Evolutionary conservation across 2,329 filamentous ascomycete genomes (phyloP).

Genomic region (Elsinoe ampelina): DNA sequence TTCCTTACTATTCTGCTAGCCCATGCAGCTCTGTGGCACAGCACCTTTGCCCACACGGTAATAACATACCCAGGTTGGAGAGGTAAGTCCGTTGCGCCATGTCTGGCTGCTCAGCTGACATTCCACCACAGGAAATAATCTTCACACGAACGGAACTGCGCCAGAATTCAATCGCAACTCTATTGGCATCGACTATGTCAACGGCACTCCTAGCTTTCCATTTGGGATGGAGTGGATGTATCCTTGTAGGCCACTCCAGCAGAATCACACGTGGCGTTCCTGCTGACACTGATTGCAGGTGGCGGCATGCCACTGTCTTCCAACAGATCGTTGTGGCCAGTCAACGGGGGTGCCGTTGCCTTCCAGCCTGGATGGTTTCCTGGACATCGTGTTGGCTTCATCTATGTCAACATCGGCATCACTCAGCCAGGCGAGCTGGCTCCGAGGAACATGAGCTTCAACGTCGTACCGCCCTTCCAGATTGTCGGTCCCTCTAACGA

Average conservation of each 20-base stretch:
- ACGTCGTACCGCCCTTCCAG: constrained; percentile 72
- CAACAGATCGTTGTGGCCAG: constrained; percentile 89
- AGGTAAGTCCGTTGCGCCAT: no score
- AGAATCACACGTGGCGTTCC: no score
- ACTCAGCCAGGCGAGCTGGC: constrained; percentile 38
- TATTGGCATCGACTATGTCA: constrained; percentile 41
- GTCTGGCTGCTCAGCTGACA: no score
- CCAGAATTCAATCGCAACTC: constrained; percentile 30
- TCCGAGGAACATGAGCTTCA: constrained; percentile 77
- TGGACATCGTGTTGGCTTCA: constrained; percentile 69
- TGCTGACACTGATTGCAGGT: constrained; percentile 47
- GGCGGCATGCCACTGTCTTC: constrained; percentile 67
- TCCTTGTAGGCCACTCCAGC: no score
- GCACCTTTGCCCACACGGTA: constrained; percentile 56
- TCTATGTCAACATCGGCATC: constrained; percentile 88
- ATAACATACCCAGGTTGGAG: constrained; percentile 80
- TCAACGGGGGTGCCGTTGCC: constrained; percentile 74
- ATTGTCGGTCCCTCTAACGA: constrained; percentile 72
- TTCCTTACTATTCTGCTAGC: no score
- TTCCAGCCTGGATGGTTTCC: constrained; percentile 95
- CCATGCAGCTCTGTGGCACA: not conserved
- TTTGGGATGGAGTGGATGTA: constrained; percentile 93
- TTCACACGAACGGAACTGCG: constrained; percentile 59
- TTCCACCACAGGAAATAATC: constrained; percentile 75
- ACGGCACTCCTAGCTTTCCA: no score